Evolutionary conservation across 441 rosid genomes (phyloP).

Genomic region (Lepidium campestre): DNA sequence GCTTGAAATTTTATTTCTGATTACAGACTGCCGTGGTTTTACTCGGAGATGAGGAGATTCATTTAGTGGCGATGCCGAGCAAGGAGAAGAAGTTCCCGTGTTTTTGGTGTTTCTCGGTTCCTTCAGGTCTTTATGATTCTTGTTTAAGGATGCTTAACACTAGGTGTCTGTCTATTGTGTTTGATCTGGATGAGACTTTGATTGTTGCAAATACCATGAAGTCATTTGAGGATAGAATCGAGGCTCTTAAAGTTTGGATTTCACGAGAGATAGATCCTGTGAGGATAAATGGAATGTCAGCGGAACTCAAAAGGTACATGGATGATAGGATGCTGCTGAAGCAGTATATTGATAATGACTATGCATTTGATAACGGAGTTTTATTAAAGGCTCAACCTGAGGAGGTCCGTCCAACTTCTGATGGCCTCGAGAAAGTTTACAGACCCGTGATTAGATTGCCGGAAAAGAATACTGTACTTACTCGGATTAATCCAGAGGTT

Average conservation of each 20-base stretch:
- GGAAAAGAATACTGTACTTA: constrained; percentile 78
- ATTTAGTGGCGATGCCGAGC: constrained; percentile 98
- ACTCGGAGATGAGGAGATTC: constrained; percentile 81
- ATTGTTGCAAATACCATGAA: constrained; percentile 97
- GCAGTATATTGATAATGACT: constrained; percentile 78
- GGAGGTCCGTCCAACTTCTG: constrained; percentile 63
- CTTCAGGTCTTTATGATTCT: constrained; percentile 66
- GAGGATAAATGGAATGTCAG: constrained; percentile 66
- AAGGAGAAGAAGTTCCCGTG: constrained; percentile 96
- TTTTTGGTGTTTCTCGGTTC: constrained; percentile 90
- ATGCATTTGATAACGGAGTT: constrained; percentile 66
- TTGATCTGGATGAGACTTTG: constrained; percentile 93
- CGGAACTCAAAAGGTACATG: constrained; percentile 62
- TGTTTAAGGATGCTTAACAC: constrained; percentile 79
- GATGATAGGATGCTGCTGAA: constrained; percentile 82
- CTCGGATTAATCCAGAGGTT: constrained; percentile 94
- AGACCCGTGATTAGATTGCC: constrained; percentile 83
- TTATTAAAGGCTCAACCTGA: constrained; percentile 68
- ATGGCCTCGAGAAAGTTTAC: constrained; percentile 57
- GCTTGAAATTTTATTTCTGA: background rate
- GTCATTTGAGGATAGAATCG: constrained; percentile 88
- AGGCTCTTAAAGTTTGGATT: constrained; percentile 73
- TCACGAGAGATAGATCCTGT: constrained; percentile 65
- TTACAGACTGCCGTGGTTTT: constrained; percentile 81
- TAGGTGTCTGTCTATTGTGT: constrained; percentile 84